Evolutionary conservation across 164 flowering plant genomes (phyloP), one percentile per base, ranked within the genome.

Genomic region (Liriodendron chinense): DNA sequence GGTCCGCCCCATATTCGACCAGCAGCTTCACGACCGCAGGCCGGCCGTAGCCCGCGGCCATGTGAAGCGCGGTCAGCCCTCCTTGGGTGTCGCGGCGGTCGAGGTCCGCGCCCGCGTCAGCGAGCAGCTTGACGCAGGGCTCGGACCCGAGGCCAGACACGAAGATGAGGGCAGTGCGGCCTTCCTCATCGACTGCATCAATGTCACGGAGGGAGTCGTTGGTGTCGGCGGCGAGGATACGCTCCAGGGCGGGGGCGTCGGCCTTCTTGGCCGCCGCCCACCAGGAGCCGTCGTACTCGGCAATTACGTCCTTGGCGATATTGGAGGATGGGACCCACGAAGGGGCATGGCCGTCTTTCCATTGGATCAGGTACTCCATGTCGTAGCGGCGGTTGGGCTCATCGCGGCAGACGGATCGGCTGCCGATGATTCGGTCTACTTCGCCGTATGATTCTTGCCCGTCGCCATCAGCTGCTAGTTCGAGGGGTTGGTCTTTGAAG

Each of bases 261-360:
- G 93, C 96, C 76, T 96, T 96, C 84, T 88, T 92, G 56, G 96
- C 98, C 12, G 99, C 98, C 16, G 83, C 89, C 99, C 99, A 96
- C 99, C 99, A 96, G 8, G 96, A 94, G 5, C 88, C 76, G 23
- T 96, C 99, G 87, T 85, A 96, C 82, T 96, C 99, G 2, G 98
- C 87, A 18, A 93, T 80, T 20, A 93, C 97, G 78, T 96, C 99
- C 48, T 71, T 78, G 28, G 99, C 96, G 56, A 96, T 84, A 87
- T 57, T 87, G 26, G 84, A 72, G 12, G 94, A 77, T 0, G 97
- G 93, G 56, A 96, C 87, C 99, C 99, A 96, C 0, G 99, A 90
- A 0, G 99, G 97, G 21, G 87, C 77, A 70, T 93, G 97, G 6
- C 87, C 95, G 82, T 96, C 98, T 77, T 90, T 90, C 99, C 99